phyloP scores from a whole-genome alignment of 2,329 filamentous ascomycete genomes.

The Juglanconis juglandina region DNA sequence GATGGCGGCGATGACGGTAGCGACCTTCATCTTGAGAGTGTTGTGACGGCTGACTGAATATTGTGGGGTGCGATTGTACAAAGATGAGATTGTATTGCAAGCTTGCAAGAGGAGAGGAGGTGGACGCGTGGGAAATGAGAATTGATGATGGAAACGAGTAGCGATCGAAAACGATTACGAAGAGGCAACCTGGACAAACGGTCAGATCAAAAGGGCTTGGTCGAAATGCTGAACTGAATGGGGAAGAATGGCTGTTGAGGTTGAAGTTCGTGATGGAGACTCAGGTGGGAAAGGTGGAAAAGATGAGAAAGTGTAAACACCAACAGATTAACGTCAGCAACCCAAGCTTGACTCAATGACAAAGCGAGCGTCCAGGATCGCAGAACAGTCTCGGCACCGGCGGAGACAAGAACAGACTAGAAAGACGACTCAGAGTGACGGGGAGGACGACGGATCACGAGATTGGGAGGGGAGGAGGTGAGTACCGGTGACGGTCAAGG shows the following conservation, averaged over 20 bases:
- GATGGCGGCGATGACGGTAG: slow-evolving; percentile 32
- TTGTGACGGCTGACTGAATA: slow-evolving; percentile 22
- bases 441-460: neutral
- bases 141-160: neutral
- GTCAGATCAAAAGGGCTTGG: slow-evolving; percentile 1
- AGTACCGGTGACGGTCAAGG: neutral
- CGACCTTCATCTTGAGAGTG: slow-evolving; percentile 27
- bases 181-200: neutral
- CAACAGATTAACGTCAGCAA: neutral
- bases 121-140: neutral
- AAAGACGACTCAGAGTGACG: neutral
- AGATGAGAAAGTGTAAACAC: slow-evolving; percentile 1
- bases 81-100: neutral
- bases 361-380: slow-evolving; percentile 14
- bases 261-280: neutral
- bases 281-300: neutral
- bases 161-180: neutral
- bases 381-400: neutral
- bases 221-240: neutral
- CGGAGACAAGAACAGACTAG: neutral
- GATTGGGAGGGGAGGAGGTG: neutral
- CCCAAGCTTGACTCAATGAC: slow-evolving; percentile 9
- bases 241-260: neutral
- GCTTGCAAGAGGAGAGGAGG: neutral
- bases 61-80: neutral